These are phyloP conservation scores for Ascomycota sp. DNA, from an alignment of 2,329 filamentous ascomycete species.

Conservation along the genomic window DNA sequence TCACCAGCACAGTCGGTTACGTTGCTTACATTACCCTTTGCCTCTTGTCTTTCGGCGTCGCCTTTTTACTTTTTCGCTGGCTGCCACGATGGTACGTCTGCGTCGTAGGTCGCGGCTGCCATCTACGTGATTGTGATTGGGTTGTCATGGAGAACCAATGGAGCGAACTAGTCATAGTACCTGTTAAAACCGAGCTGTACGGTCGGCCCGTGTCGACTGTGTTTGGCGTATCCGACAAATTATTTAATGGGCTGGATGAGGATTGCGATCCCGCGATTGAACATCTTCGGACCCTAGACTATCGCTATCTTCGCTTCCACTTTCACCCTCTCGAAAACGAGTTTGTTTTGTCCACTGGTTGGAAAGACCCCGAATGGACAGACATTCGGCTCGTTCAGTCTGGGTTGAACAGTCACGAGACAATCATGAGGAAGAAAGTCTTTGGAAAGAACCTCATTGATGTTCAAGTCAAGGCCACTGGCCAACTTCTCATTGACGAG, in stretches of 20 bases:
- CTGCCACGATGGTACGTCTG: conserved; percentile 69
- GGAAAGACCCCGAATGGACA: conserved; percentile 87
- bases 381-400: conserved; percentile 52
- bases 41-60: conserved; percentile 51
- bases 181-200: conserved; percentile 35
- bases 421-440: conserved; percentile 59
- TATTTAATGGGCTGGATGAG: conserved; percentile 32
- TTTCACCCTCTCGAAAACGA: conserved; percentile 80
- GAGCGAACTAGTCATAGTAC: conserved; percentile 70
- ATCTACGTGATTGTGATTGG: conserved; percentile 66
- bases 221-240: conserved; percentile 48
- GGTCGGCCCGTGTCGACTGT: conserved; percentile 37
- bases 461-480: conserved; percentile 71
- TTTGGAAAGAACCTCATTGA: conserved; percentile 86
- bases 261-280: conserved; percentile 55
- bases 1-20: conserved; percentile 52
- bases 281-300: conserved; percentile 61
- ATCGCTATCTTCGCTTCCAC: conserved; percentile 84
- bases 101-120: conserved; percentile 46
- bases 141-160: conserved; percentile 95
- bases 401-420: conserved; percentile 78
- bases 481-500: conserved; percentile 76
- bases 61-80: conserved; percentile 76
- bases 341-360: conserved; percentile 69
- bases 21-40: conserved; percentile 51